Evolutionary conservation across 1,139 yeast genomes (phyloP).

Genomic region (Yamadazyma epiphylla): DNA sequence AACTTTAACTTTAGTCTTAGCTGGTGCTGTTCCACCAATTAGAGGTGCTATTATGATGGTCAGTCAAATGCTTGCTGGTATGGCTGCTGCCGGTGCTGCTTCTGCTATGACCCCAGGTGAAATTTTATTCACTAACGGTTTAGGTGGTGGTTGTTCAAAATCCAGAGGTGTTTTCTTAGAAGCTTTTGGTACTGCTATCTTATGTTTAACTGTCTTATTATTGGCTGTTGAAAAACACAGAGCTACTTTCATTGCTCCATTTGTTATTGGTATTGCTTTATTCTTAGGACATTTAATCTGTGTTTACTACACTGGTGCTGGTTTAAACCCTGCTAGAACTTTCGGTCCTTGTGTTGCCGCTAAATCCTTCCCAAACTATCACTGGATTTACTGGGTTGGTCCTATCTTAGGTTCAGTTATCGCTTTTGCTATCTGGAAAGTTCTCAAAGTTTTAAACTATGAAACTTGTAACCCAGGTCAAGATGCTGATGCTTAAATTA

Average conservation of each 20-base stretch:
- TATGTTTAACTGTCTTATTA: conserved; percentile 75
- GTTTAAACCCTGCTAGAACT: conserved; percentile 87
- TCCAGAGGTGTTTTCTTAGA: conserved; percentile 79
- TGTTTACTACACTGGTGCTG: conserved; percentile 88
- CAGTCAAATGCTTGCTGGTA: conserved; percentile 77
- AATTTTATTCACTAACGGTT: conserved; percentile 64
- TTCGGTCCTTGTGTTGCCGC: conserved; percentile 82
- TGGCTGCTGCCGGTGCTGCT: conserved; percentile 93
- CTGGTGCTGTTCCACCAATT: conserved; percentile 69
- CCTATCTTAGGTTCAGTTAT: conserved; percentile 68
- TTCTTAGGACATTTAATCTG: conserved; percentile 80
- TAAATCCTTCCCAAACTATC: conserved; percentile 70
- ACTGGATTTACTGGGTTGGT: conserved; percentile 93
- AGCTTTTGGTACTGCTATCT: conserved; percentile 72
- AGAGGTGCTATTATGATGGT: conserved; percentile 65
- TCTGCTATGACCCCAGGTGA: conserved; percentile 84
- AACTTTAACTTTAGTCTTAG: conserved; percentile 64
- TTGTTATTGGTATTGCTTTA: conserved; percentile 77
- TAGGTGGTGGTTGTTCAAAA: conserved; percentile 71
- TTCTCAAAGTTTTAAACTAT: conserved; percentile 63
- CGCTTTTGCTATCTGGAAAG: conserved; percentile 66
- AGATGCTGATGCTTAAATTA: conserved; percentile 35
- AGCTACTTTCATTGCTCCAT: conserved; percentile 77
- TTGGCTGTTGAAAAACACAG: conserved; percentile 81
- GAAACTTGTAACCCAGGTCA: conserved; percentile 73